Evolutionary conservation across 805 yeast species (phyloP).

Genomic region (Candida oleophila): DNA sequence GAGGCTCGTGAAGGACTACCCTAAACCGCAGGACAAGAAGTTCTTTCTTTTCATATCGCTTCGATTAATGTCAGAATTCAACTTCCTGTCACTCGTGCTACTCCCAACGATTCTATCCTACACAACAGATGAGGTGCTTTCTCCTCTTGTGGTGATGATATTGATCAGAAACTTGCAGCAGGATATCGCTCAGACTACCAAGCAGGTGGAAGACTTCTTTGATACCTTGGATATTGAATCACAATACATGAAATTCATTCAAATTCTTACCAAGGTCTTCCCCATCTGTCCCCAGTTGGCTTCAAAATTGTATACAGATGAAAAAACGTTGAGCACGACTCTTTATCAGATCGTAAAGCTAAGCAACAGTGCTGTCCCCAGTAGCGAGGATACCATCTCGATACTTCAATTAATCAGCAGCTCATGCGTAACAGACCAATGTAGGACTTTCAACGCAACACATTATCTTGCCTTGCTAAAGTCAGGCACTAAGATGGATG

Average conservation of each 20-base stretch:
- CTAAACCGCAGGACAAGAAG: constrained; percentile 1
- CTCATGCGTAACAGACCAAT: constrained; percentile 50
- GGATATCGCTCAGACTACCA: constrained; percentile 13
- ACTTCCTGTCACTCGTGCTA: not conserved
- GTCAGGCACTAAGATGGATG: constrained; percentile 24
- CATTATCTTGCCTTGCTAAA: constrained; percentile 43
- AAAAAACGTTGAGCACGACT: constrained; percentile 16
- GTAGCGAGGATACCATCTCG: not conserved
- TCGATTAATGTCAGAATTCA: constrained; percentile 18
- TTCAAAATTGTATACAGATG: constrained; percentile 20
- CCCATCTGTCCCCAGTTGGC: constrained; percentile 26
- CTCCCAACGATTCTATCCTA: not conserved
- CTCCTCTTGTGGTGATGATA: constrained; percentile 19
- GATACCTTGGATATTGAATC: constrained; percentile 15
- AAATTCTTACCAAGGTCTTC: constrained; percentile 21
- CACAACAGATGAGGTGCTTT: constrained; percentile 7
- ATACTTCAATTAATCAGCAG: constrained; percentile 17
- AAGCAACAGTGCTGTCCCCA: constrained; percentile 1
- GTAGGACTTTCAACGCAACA: constrained; percentile 47
- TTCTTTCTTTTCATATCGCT: constrained; percentile 18
- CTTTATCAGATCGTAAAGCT: constrained; percentile 12
- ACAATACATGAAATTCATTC: constrained; percentile 20
- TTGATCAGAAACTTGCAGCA: constrained; percentile 19
- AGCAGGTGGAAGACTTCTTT: constrained; percentile 20
- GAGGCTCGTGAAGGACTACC: not conserved